A percentile compares a stretch with the other conserved stretches of the same genome.
These are phyloP conservation scores for Cardamine resedifolia DNA, from an alignment of 345 rosid species.

Conservation along the genomic window DNA sequence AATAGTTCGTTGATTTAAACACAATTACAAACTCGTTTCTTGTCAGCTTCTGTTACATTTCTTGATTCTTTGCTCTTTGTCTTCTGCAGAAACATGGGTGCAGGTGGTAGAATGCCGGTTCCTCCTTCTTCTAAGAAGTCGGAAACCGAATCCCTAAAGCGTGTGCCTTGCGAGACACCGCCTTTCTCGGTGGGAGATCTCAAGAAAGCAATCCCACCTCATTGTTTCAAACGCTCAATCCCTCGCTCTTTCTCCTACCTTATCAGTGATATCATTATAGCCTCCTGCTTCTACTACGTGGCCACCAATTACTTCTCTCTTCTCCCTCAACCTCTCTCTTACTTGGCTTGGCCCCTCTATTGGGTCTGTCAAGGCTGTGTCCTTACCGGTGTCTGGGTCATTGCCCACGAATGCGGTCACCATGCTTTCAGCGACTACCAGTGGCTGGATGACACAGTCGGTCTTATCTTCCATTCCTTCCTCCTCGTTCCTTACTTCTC, in stretches of 20 bases:
- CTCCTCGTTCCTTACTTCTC: conserved; percentile 94
- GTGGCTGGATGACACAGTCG: conserved; percentile 83
- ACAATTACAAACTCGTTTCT: neutral
- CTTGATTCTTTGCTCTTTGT: neutral
- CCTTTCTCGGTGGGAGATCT: conserved; percentile 68
- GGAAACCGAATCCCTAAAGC: conserved; percentile 38
- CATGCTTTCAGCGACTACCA: conserved; percentile 93
- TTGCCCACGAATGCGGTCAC: conserved; percentile 96
- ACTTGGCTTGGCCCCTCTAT: conserved; percentile 76
- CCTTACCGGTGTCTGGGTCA: conserved; percentile 79
- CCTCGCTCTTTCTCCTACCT: conserved; percentile 73
- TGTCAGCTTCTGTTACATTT: conserved; percentile 24
- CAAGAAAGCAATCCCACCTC: conserved; percentile 86
- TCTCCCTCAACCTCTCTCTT: conserved; percentile 59
- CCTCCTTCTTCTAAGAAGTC: conserved; percentile 43
- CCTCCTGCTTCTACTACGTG: conserved; percentile 51
- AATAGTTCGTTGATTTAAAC: neutral
- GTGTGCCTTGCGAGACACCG: conserved; percentile 67
- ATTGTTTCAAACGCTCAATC: conserved; percentile 83
- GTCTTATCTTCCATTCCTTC: conserved; percentile 74
- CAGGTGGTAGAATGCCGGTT: conserved; percentile 71
- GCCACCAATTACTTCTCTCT: conserved; percentile 57
- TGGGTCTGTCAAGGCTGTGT: conserved; percentile 82
- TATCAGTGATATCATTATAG: conserved; percentile 55
- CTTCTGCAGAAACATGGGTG: conserved; percentile 62